Conservation (phyloP, 208 protist species). For the Acanthamoeba triangularis region DNA sequence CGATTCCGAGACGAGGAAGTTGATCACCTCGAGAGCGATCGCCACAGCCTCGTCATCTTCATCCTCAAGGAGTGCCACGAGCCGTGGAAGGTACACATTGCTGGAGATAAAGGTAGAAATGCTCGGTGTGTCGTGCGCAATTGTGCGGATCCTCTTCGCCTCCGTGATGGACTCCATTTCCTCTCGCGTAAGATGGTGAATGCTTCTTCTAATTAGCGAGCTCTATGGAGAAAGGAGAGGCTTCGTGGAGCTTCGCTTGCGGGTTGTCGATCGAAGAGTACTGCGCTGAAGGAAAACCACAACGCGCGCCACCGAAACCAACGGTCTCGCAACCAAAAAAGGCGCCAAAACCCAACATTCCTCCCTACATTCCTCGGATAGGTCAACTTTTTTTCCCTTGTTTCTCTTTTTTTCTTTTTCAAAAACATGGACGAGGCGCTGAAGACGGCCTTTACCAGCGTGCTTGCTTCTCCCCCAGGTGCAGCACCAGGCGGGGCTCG, state of each 20-base stretch:
- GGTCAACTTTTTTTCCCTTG: too few species aligned
- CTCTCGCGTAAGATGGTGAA: neutral
- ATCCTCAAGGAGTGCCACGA: neutral
- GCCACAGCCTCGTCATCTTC: slow-evolving; percentile 31
- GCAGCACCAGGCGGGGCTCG: neutral
- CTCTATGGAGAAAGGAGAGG: too few species aligned
- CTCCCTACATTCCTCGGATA: too few species aligned
- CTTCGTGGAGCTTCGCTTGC: too few species aligned
- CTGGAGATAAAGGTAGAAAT: neutral
- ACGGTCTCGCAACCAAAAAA: too few species aligned
- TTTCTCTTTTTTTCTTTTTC: too few species aligned
- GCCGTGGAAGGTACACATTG: neutral
- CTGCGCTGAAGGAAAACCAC: too few species aligned
- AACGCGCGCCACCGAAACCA: too few species aligned
- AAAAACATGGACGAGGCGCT: neutral
- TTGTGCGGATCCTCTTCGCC: slow-evolving; percentile 30
- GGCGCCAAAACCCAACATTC: too few species aligned
- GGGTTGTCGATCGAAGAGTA: too few species aligned
- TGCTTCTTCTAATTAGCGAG: too few species aligned
- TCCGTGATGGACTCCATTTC: neutral
- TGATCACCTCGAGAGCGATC: slow-evolving; percentile 4
- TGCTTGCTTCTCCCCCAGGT: neutral
- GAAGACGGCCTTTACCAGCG: neutral
- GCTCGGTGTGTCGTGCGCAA: slow-evolving; percentile 31
- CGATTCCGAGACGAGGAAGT: slow-evolving; percentile 31